Evolutionary conservation across 306 rosid genomes (phyloP).

Genomic region (Prunus dulcis): DNA sequence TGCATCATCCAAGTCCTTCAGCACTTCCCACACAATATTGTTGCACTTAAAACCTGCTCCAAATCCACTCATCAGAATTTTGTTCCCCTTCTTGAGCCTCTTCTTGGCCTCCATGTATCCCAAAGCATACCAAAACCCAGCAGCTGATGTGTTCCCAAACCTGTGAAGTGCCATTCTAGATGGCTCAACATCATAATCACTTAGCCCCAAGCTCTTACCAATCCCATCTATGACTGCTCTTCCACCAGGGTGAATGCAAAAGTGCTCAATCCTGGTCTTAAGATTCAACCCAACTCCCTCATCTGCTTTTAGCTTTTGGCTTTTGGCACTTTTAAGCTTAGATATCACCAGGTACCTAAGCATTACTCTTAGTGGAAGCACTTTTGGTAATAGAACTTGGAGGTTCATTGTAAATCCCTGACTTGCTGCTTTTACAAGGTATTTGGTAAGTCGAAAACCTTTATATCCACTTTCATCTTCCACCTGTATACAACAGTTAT

Average conservation of each 20-base stretch:
- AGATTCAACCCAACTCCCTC: conserved; percentile 43
- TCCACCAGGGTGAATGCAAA: conserved; percentile 79
- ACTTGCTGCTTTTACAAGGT: conserved; percentile 59
- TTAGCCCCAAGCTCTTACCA: conserved; percentile 56
- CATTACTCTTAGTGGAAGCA: conserved; percentile 60
- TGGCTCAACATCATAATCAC: conserved; percentile 71
- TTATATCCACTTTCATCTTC: conserved; percentile 64
- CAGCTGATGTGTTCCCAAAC: conserved; percentile 85
- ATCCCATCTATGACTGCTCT: conserved; percentile 77
- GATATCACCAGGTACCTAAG: conserved; percentile 29
- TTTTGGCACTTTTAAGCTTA: not conserved
- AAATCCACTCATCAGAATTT: conserved; percentile 76
- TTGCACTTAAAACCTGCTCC: conserved; percentile 95
- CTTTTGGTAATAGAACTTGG: conserved; percentile 42
- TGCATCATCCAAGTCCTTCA: conserved; percentile 49
- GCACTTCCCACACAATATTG: conserved; percentile 83
- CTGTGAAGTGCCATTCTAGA: conserved; percentile 78
- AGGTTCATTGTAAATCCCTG: conserved; percentile 59
- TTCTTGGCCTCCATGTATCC: conserved; percentile 94
- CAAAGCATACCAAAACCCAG: conserved; percentile 83
- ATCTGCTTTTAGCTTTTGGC: not conserved
- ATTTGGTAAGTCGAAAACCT: conserved; percentile 69
- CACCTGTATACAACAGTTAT: conserved; percentile 62
- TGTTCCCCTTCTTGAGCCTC: conserved; percentile 72
- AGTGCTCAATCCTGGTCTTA: conserved; percentile 65